Evolutionary conservation across 208 protist species (phyloP).

Genomic region (Trypanosoma grayi): DNA sequence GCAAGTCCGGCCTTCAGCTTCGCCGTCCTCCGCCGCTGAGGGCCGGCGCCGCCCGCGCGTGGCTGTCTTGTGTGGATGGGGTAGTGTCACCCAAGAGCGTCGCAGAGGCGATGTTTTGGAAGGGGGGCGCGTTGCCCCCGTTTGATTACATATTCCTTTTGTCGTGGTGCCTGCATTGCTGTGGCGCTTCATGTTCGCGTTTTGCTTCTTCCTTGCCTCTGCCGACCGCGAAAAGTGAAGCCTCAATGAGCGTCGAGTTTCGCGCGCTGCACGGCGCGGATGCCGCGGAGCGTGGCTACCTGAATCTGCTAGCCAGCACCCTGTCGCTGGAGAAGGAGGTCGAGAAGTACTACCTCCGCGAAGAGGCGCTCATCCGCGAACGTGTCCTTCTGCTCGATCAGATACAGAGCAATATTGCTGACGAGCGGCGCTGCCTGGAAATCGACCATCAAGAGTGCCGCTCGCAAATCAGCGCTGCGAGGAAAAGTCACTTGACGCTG

Average conservation of each 20-base stretch:
- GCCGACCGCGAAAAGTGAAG: background rate
- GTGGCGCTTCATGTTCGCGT: background rate
- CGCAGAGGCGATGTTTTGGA: too few species aligned
- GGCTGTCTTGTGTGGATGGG: too few species aligned
- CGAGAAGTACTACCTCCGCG: constrained; percentile 69
- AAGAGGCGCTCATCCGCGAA: constrained; percentile 80
- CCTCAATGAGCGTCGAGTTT: constrained; percentile 12
- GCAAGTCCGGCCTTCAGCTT: constrained; percentile 19
- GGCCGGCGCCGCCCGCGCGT: background rate
- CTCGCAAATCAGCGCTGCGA: constrained; percentile 64
- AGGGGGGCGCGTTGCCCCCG: too few species aligned
- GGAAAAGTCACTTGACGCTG: constrained; percentile 40
- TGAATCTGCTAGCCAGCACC: constrained; percentile 30
- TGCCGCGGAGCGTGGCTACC: constrained; percentile 25
- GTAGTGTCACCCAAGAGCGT: too few species aligned
- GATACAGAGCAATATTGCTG: constrained; percentile 70
- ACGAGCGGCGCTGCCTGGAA: constrained; percentile 82
- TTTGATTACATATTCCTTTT: background rate
- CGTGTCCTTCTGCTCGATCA: constrained; percentile 78
- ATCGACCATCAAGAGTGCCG: constrained; percentile 85
- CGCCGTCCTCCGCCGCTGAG: constrained; percentile 1
- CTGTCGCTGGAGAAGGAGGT: constrained; percentile 62
- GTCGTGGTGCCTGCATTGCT: background rate
- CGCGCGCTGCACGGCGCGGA: constrained; percentile 9
- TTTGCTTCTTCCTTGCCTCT: background rate